Percentiles rank a stretch among this genome's conserved stretches.
phyloP scores from a whole-genome alignment of 2,329 filamentous ascomycete species.

The Alternaria sp. region DNA sequence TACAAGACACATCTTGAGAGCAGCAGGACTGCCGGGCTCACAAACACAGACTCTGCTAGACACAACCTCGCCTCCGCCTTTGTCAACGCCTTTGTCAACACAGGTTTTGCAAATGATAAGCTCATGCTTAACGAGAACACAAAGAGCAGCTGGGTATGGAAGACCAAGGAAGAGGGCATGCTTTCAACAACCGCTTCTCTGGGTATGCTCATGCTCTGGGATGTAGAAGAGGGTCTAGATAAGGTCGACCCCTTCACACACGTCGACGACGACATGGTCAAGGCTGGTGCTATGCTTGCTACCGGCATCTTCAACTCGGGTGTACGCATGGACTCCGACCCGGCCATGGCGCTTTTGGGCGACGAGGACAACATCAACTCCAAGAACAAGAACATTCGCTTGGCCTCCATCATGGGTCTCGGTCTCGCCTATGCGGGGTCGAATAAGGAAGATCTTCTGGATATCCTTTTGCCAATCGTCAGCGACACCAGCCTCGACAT shows the following conservation, averaged over 20 bases:
- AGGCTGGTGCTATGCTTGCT: constrained; percentile 89
- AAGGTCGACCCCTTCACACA: constrained; percentile 96
- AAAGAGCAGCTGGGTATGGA: constrained; percentile 97
- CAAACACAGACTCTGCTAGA: constrained; percentile 91
- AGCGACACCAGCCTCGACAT: constrained; percentile 85
- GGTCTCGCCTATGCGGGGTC: constrained; percentile 94
- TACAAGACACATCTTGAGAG: constrained; percentile 99
- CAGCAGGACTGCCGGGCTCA: constrained; percentile 88
- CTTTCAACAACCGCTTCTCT: constrained; percentile 93
- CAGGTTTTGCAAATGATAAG: constrained; percentile 94
- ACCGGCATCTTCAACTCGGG: constrained; percentile 97
- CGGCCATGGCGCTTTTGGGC: constrained; percentile 83
- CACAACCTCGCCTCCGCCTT: constrained; percentile 97
- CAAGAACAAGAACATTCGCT: constrained; percentile 78
- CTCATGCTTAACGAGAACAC: constrained; percentile 89
- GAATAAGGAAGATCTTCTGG: constrained; percentile 87
- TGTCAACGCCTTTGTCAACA: constrained; percentile 96
- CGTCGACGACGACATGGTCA: constrained; percentile 80
- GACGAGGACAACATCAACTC: constrained; percentile 81
- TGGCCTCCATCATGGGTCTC: constrained; percentile 93
- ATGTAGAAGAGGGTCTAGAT: constrained; percentile 89
- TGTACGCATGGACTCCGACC: constrained; percentile 87
- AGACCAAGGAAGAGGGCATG: constrained; percentile 98
- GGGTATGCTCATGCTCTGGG: constrained; percentile 91
- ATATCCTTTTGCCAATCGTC: constrained; percentile 85